Conservation (phyloP, 2,329 filamentous ascomycete genomes). For the Botryotinia narcissicola region DNA sequence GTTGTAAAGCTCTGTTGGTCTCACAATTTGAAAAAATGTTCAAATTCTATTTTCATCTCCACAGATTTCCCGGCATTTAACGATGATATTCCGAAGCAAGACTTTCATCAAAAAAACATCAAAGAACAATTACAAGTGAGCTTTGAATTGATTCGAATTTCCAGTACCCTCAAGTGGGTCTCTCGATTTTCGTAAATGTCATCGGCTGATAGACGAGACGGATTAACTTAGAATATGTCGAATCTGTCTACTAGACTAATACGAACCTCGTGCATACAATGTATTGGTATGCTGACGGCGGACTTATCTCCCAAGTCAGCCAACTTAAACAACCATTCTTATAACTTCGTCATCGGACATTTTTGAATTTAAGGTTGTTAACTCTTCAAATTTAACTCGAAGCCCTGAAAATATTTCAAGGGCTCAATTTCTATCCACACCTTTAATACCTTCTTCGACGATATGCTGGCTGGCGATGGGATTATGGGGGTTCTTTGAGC, state of each 20-base stretch:
- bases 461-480: not conserved
- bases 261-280: not conserved
- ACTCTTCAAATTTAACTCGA: not conserved
- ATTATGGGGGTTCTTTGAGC: not conserved
- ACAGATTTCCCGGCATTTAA: not conserved
- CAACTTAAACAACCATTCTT: not conserved
- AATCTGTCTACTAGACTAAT: not conserved
- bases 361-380: conserved; percentile 5
- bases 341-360: conserved; percentile 8
- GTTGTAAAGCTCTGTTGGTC: not conserved
- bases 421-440: not conserved
- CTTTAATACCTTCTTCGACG: not conserved
- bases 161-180: not conserved
- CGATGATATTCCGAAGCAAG: not conserved
- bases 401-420: not conserved
- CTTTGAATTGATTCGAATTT: not conserved
- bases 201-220: not conserved
- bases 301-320: not conserved
- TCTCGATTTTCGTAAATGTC: not conserved
- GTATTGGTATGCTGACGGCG: not conserved
- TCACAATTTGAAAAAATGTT: not conserved
- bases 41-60: not conserved
- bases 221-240: not conserved
- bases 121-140: not conserved
- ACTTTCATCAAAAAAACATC: not conserved